Evolutionary conservation across 441 rosid species (phyloP), one percentile per base, ranked within the genome.

Genomic region (Theobroma grandiflorum): DNA sequence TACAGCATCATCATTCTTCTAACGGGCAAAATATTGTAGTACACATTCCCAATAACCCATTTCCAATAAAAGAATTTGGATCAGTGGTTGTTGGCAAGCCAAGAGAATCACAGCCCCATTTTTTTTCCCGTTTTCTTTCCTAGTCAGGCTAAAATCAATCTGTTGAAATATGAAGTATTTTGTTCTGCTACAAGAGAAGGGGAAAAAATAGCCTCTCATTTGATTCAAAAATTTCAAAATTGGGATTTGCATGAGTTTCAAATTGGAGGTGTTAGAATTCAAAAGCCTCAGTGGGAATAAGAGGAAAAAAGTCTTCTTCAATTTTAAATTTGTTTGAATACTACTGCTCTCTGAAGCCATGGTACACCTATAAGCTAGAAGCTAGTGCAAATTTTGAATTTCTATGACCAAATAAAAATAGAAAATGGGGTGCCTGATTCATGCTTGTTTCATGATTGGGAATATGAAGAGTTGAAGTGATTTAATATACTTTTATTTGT

Each of bases 321-420:
- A 42, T 18, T 64, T 67, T 67, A 11, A 42, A 43, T 18, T 40
- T 40, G 53, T 43, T 67, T 67, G 72, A 67, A 67, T 64, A 15
- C 22, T 15, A 7, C 68, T 15, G 37, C n/a, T 35, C 45, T 64
- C n/a, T 6, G n/a, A 7, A 16, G 69, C 16, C 69, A 15, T 35
- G 31, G 40, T 31, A 11, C 15, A 59, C 37, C 63, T 58, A 22
- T 22, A 63, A 63, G 2, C 3, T 63, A 8, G 35, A 63, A 63
- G 2, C 3, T 63, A 8, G 35, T 14, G 9, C 8, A 65, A 37
- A 16, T 1, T 65, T 65, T 65, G 70, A 65, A 65, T 65, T 65
- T 35, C 31, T 65, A 9, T 40, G 4, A 35, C 26, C 47, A 16
- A 18, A 1, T 16, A 38, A 16, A 38, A 33, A 33, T 7, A 5